Base-by-base conservation (phyloP, 169 alveolate species). In the Eimeria praecox region DNA sequence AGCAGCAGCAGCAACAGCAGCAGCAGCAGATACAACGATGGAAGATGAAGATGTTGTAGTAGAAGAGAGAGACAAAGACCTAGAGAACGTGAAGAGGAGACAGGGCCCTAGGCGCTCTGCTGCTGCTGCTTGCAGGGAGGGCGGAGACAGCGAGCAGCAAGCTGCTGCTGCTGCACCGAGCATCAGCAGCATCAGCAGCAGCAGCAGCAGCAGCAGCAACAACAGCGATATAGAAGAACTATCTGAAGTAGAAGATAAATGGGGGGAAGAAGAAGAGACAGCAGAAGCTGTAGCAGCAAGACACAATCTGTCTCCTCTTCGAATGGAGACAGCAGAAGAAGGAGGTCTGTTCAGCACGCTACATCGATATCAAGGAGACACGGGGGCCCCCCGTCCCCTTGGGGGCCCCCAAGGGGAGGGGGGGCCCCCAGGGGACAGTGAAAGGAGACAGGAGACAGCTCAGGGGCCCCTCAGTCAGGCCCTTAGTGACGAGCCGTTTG, bases 151-250 rank as follows among this genome's bases (percentile, higher is more conserved):
- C 0, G 85, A 35, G 85, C 59, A 42, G 33, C 49, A 75, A 54
- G n/a, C 9, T 35, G 30, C 90, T 44, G 54, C 90, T 0, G 14
- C 44, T 66, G 42, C 35, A 3, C 10, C 27, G 24, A 24, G 80
- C 93, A n/a, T 35, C 82, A 54, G 93, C 77, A 52, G 92, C 66
- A 27, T 4, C 80, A 56, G 93, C 80, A 56, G 93, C 77, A 40
- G 78, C 38, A 20, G 85, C 52, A 64, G 52, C 85, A 59, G 64
- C 83, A 66, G 85, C 71, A 33, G 59, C 85, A 38, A 69, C 80
- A 27, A 14, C 85, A 59, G 92, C 9, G 78, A 33, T 33, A 59
- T 54, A 14, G 92, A 85, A 59, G 92, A 59, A 66, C 0, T 64
- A 35, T 52, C 40, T 40, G n/a, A 86, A 3, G 49, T 66, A 75